phyloP scores from a whole-genome alignment of 2,329 filamentous ascomycete species.

The Fusarium sp. region DNA sequence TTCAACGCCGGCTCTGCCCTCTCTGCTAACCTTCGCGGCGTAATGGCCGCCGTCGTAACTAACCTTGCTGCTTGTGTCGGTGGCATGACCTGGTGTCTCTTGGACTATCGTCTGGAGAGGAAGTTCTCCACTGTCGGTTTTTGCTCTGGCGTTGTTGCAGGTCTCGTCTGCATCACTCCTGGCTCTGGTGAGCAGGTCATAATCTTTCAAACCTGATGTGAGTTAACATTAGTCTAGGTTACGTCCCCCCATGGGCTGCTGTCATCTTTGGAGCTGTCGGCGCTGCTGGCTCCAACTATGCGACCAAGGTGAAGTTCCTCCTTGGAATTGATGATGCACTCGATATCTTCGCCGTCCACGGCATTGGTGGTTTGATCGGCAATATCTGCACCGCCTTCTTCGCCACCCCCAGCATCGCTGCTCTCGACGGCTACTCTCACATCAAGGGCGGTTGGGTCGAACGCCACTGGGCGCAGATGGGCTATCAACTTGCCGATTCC shows the following conservation, averaged over 20 bases:
- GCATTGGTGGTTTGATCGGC: constrained; percentile 78
- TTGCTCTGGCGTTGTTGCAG: constrained; percentile 88
- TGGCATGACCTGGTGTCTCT: constrained; percentile 86
- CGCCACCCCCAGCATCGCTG: constrained; percentile 83
- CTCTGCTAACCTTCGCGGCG: constrained; percentile 80
- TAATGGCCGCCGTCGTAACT: constrained; percentile 87
- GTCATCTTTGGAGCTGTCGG: constrained; percentile 81
- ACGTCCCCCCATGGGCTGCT: constrained; percentile 84
- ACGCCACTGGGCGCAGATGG: constrained; percentile 82
- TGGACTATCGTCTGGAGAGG: constrained; percentile 87
- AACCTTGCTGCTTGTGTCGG: constrained; percentile 85
- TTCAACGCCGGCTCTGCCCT: constrained; percentile 91
- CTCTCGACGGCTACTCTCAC: constrained; percentile 73
- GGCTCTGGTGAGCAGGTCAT: constrained; percentile 68
- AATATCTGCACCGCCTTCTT: constrained; percentile 85
- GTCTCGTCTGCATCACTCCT: constrained; percentile 87
- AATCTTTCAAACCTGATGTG: neutral
- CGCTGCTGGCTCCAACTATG: constrained; percentile 83
- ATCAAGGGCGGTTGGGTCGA: constrained; percentile 86
- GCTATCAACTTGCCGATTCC: constrained; percentile 84
- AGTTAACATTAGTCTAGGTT: constrained; percentile 54
- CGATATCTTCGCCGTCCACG: constrained; percentile 88
- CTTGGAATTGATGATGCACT: constrained; percentile 83
- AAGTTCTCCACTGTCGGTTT: constrained; percentile 96
- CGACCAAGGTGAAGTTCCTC: constrained; percentile 88